Evolutionary conservation across 192 early-diverging fungal genomes (phyloP).

Genomic region (Entomortierella parvispora): DNA sequence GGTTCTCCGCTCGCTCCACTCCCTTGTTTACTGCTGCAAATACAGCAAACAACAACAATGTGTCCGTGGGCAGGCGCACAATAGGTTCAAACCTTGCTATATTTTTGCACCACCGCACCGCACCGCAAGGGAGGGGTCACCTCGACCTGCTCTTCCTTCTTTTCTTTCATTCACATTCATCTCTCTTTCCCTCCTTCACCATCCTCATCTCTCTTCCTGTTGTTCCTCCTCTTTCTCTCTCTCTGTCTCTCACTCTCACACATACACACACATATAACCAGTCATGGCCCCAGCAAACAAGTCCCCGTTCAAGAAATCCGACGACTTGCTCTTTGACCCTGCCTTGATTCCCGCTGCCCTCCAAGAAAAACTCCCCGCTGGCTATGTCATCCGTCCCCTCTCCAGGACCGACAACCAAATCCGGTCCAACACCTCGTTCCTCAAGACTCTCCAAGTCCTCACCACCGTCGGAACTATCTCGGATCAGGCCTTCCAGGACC

Average conservation of each 20-base stretch:
- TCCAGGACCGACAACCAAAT: slow-evolving; percentile 74
- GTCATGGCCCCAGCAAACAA: slow-evolving; percentile 15
- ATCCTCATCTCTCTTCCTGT: background rate
- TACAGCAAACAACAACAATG: too few species aligned
- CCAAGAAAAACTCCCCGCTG: slow-evolving; percentile 65
- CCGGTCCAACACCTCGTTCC: slow-evolving; percentile 66
- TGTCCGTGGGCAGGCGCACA: too few species aligned
- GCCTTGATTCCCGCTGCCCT: slow-evolving; percentile 77
- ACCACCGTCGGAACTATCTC: slow-evolving; percentile 79
- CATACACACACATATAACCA: background rate
- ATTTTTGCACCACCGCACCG: too few species aligned
- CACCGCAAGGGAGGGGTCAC: too few species aligned
- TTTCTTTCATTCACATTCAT: background rate
- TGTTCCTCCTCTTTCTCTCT: slow-evolving; percentile 2
- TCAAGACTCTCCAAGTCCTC: slow-evolving; percentile 70
- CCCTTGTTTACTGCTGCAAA: background rate
- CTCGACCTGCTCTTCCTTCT: background rate
- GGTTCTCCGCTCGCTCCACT: too few species aligned
- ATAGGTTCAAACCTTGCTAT: too few species aligned
- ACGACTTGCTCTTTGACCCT: slow-evolving; percentile 68
- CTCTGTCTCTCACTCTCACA: background rate
- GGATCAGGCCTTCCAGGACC: slow-evolving; percentile 74
- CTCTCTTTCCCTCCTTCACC: background rate
- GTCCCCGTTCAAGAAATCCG: slow-evolving; percentile 41
- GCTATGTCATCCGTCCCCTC: slow-evolving; percentile 77